Evolutionary conservation across 2,329 filamentous ascomycete species (phyloP).

Genomic region (Phyllachora maydis): DNA sequence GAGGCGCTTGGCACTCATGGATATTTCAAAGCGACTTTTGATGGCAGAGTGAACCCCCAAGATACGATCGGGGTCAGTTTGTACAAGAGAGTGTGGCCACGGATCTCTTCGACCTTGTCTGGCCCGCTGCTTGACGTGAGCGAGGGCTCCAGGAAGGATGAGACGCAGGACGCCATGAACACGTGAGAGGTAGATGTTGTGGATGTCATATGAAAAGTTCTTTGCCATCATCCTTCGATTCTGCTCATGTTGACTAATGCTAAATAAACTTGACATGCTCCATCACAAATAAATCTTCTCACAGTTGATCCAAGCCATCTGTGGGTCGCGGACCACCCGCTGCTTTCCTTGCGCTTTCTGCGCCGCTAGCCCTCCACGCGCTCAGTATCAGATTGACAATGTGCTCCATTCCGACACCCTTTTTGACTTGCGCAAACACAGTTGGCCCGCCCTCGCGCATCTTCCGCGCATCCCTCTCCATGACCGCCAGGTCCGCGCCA

Average conservation of each 20-base stretch:
- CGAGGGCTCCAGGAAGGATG: no score
- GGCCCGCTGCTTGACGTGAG: conserved; percentile 22
- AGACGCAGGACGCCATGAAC: no score
- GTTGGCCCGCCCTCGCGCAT: conserved; percentile 93
- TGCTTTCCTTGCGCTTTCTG: conserved; percentile 34
- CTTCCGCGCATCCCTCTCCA: conserved; percentile 86
- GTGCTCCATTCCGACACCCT: conserved; percentile 62
- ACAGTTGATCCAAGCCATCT: conserved; percentile 32
- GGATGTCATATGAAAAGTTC: conserved; percentile 10
- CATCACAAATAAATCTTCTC: no score
- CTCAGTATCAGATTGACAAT: conserved; percentile 78
- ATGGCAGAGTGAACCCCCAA: conserved; percentile 86
- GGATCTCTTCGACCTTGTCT: conserved; percentile 32
- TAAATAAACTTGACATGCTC: conserved; percentile 2
- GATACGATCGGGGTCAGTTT: conserved; percentile 82
- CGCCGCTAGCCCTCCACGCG: conserved; percentile 82
- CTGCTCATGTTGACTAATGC: conserved; percentile 2
- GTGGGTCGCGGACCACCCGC: conserved; percentile 37
- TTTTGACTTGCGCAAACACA: conserved; percentile 95
- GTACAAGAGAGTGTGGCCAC: conserved; percentile 72
- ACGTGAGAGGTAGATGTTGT: conserved; percentile 10
- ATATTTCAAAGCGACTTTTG: conserved; percentile 99
- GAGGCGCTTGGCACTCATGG: conserved; percentile 89
- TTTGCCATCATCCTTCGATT: no score
- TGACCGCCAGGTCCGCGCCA: conserved; percentile 75